Conservation (phyloP, 805 yeast species). For the Candida ipomoeae region DNA sequence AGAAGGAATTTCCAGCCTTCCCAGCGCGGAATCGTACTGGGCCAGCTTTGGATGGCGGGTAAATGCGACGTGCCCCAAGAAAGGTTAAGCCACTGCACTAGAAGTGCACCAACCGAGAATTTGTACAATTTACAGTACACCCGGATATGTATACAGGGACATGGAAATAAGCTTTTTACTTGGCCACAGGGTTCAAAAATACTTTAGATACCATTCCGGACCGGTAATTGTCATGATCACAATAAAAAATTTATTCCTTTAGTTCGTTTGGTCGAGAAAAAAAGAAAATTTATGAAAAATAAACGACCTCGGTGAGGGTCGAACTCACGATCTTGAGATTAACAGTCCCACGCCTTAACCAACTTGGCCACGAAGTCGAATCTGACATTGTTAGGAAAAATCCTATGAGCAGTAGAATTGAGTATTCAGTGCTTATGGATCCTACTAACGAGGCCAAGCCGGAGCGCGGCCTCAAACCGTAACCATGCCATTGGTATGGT, state of each 20-base stretch:
- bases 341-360: conserved; percentile 23
- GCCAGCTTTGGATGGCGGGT: conserved; percentile 35
- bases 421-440: too few species aligned
- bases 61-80: conserved; percentile 45
- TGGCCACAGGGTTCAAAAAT: too few species aligned
- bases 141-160: too few species aligned
- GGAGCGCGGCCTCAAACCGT: too few species aligned
- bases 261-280: not conserved
- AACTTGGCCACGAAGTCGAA: conserved; percentile 21
- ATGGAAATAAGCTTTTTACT: too few species aligned
- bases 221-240: too few species aligned
- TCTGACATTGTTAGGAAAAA: too few species aligned
- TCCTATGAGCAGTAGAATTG: too few species aligned
- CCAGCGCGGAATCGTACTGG: conserved; percentile 13
- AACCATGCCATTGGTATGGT: too few species aligned
- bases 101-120: conserved; percentile 11
- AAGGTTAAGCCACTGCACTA: conserved; percentile 27
- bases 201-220: too few species aligned
- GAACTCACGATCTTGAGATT: conserved; percentile 23
- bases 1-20: conserved; percentile 2
- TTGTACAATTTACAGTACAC: not conserved
- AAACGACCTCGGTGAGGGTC: conserved; percentile 21
- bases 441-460: too few species aligned
- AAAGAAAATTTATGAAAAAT: not conserved
- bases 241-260: too few species aligned